Conservation (phyloP, 2,329 filamentous ascomycete species). For the Cladosporium oxysporum region DNA sequence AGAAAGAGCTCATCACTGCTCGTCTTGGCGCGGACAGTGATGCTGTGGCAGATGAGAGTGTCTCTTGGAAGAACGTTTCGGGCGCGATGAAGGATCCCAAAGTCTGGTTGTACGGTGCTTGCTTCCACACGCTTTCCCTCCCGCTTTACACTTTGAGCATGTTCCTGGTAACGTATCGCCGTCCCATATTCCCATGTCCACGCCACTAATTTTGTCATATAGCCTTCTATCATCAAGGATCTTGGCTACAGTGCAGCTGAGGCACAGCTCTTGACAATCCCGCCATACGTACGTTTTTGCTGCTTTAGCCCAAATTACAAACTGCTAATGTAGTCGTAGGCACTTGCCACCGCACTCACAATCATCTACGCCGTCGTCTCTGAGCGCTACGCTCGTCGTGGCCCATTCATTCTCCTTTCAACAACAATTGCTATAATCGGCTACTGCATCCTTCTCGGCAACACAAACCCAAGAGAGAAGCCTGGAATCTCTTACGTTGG, state of each 20-base stretch:
- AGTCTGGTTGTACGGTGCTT: constrained; percentile 71
- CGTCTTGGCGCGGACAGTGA: constrained; percentile 70
- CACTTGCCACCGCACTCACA: constrained; percentile 56
- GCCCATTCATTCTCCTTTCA: constrained; percentile 64
- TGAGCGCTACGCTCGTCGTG: constrained; percentile 59
- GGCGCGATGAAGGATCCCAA: constrained; percentile 67
- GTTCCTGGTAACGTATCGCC: constrained; percentile 44
- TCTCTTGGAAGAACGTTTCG: constrained; percentile 66
- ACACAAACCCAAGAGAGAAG: constrained; percentile 43
- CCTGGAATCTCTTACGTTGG: constrained; percentile 42
- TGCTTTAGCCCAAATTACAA: neutral
- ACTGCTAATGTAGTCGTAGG: constrained; percentile 31
- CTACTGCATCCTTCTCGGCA: constrained; percentile 42
- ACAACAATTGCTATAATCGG: constrained; percentile 39
- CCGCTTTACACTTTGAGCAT: constrained; percentile 49
- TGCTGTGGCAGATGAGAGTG: constrained; percentile 66
- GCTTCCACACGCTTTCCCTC: constrained; percentile 73
- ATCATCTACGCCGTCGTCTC: constrained; percentile 61
- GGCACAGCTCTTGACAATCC: constrained; percentile 39
- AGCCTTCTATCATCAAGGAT: constrained; percentile 65
- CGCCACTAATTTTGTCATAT: constrained; percentile 13
- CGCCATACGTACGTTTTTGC: constrained; percentile 40
- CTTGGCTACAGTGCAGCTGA: constrained; percentile 53
- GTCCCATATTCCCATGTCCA: constrained; percentile 35
- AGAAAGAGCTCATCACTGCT: constrained; percentile 61